Evolutionary conservation across 805 yeast genomes (phyloP), one percentile per base, ranked within the genome.

Genomic region (Candida ficus): DNA sequence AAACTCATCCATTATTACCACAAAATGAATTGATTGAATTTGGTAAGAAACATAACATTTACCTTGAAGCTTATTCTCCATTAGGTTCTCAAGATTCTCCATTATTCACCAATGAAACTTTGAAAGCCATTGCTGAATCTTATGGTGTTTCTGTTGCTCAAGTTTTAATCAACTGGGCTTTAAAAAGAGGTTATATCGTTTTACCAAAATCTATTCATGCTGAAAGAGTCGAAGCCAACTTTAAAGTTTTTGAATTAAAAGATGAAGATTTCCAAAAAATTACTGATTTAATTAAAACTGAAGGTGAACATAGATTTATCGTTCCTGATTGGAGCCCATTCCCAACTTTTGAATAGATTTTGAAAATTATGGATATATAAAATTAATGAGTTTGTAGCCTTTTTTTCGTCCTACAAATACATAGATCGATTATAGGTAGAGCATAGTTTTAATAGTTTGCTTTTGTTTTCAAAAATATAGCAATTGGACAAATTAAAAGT

Each of bases 121-220:
- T 80, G 21, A 46, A 54, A 6, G 59, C 60, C 10, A 52, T 78
- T 35, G 80, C 82, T 13, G 56, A 66, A 25, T 68, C 68, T 41
- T 55, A 67, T 47, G 54, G 51, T 8, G 64, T 59, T 10, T 57
- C 57, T 8, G 67, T 79, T 10, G 82, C 79, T 11, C 71, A 72
- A 43, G 54, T 78, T 22, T 62, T 75, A 37, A 63, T 78, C 45
- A 73, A 80, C 25, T 80, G 85, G 86, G 76, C 71, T 29, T 60
- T 74, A 17, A 63, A 67, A 50, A 75, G 83, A 62, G 76, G 73
- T 71, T 76, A 37, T 76, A 73, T 76, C 34, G 78, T 75, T 11
- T 54, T 73, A 42, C 77, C 78, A 39, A 73, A 74, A 50, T 70
- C 76, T 19, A 65, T 66, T 28, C 65, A 63, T 29, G 60, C 64